Conservation (phyloP, 768 basidiomycete species). For the Phylloporus sp. region DNA sequence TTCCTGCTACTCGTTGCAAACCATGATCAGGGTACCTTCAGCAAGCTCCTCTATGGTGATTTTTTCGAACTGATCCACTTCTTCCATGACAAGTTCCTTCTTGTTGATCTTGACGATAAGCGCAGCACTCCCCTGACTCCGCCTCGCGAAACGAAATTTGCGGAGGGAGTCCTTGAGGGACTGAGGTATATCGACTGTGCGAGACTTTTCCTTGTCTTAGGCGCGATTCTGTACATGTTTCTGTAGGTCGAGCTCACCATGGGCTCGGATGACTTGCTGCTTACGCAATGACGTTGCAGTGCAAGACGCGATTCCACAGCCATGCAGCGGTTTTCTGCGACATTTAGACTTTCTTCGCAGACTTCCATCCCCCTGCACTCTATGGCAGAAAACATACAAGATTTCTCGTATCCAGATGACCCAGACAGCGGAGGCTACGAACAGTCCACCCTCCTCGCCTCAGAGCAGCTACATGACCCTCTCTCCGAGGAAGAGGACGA, state of each 20-base stretch:
- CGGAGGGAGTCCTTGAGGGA: conserved; percentile 71
- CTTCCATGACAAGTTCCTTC: conserved; percentile 71
- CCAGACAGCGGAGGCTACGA: conserved; percentile 35
- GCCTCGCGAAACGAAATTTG: conserved; percentile 76
- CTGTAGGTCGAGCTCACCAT: conserved; percentile 20
- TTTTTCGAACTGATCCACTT: conserved; percentile 73
- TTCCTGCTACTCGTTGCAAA: neutral
- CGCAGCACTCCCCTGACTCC: conserved; percentile 64
- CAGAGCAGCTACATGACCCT: conserved; percentile 7
- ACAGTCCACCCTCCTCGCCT: conserved; percentile 32
- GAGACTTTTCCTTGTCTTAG: conserved; percentile 16
- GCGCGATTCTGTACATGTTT: neutral
- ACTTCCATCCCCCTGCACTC: conserved; percentile 1
- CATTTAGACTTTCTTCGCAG: neutral
- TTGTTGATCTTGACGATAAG: conserved; percentile 91
- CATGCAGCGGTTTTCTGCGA: too few relatives aligned
- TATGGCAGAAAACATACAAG: conserved; percentile 14
- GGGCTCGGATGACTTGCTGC: neutral
- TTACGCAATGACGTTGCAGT: neutral
- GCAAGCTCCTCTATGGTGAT: conserved; percentile 79
- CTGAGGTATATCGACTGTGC: conserved; percentile 82
- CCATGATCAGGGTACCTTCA: conserved; percentile 53
- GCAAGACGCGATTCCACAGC: too few relatives aligned
- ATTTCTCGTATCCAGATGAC: conserved; percentile 43
- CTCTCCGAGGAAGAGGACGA: conserved; percentile 22